Base-by-base conservation (phyloP, 75 land plant species). In the Picea glauca region DNA sequence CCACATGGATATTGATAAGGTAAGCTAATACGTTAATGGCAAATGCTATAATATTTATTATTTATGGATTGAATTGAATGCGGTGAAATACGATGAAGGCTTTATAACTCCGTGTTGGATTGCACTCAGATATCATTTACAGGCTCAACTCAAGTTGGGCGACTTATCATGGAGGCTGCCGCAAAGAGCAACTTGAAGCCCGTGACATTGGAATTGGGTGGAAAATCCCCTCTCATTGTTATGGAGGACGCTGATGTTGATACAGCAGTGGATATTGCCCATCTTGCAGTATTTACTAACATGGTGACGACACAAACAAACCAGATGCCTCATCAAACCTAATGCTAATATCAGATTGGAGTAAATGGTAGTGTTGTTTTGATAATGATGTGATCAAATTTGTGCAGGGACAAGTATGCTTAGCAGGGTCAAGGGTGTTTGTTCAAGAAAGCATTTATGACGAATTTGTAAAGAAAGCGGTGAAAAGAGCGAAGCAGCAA, bases 1-100 rank as follows among this genome's bases (percentile, higher is more conserved):
- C 72, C 99, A 96, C 79, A 96, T 96, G 96, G 96, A 93, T 60
- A 85, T 96, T 32, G 96, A 96, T 81, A 90, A 93, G 88, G 96
- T 93, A 80, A 77, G 9, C 35, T 38, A 4, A 38, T 38, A 38
- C 38, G 3, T 38, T 38, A 4, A 38, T 38, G 38, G 38, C 38
- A 13, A 8, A 72, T 18, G 1, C 4, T 46, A 43, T 43, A 43
- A 43, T 6, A 6, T 46, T 46, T 46, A 8, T 50, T n/a, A n/a
- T n/a, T n/a, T n/a, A n/a, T n/a, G n/a, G n/a, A n/a, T n/a, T n/a
- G n/a, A n/a, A n/a, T n/a, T n/a, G n/a, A n/a, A 46, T 43, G 5
- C 0, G 46, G 46, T 46, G 50, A 46, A 7, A 7, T 7, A 46
- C 0, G 0, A 21, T 65, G 30, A 15, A 65, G 6, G 33, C 1